phyloP scores from a whole-genome alignment of 441 rosid species.

The Populus hybrid region DNA sequence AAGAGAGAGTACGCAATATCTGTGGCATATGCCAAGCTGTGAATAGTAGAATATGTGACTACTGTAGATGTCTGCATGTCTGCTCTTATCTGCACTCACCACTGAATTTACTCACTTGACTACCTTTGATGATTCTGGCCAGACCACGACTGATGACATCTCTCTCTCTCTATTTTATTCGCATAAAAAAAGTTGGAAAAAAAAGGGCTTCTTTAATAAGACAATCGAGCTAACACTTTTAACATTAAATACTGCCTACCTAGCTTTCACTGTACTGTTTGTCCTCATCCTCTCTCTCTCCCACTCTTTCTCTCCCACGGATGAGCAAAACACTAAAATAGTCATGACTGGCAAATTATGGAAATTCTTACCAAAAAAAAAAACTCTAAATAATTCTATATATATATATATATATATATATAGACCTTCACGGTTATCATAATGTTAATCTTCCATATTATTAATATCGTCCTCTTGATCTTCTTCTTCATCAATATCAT shows the following conservation, averaged over 20 bases:
- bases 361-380: conserved; percentile 5
- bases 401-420: neutral
- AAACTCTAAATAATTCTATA: conserved; percentile 2
- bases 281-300: conserved; percentile 21
- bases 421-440: neutral
- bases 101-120: conserved; percentile 30
- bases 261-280: conserved; percentile 22
- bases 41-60: conserved; percentile 42
- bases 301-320: too few relatives aligned
- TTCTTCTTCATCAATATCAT: conserved; percentile 35
- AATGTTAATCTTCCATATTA: neutral
- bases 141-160: neutral
- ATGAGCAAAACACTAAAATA: neutral
- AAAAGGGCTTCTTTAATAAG: neutral
- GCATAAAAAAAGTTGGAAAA: neutral
- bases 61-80: conserved; percentile 35
- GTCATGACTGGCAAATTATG: neutral
- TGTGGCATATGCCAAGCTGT: conserved; percentile 23
- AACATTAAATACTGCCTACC: conserved; percentile 21
- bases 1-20: conserved; percentile 16
- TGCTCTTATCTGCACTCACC: conserved; percentile 26
- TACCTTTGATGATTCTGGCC: conserved; percentile 3
- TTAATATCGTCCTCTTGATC: conserved; percentile 38
- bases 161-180: neutral
- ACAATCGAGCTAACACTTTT: conserved; percentile 12